Base-by-base conservation (phyloP, 345 rosid genomes). In the Kandelia obovata region DNA sequence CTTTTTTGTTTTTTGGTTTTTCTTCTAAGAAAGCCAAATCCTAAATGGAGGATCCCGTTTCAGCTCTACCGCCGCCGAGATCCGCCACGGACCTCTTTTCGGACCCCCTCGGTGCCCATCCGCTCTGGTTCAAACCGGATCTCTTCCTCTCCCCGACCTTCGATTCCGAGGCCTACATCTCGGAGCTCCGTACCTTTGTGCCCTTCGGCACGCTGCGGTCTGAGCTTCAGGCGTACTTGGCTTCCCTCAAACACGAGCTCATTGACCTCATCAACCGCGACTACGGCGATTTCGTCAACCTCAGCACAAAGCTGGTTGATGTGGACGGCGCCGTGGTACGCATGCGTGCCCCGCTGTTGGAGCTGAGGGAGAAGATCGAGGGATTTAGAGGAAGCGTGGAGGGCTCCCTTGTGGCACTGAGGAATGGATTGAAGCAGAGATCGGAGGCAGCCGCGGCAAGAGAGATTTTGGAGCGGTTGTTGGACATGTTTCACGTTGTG, bases 241-340 rank as follows among this genome's bases (percentile, higher is more conserved):
- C 98, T 43, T 90, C 98, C 70, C 97, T 96, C 55, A 92, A 92
- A 75, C 92, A 89, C 67, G 99, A 96, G 75, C 89, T 96, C 52
- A 86, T 96, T 62, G 99, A 96, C 74, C 92, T 96, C 70, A 92
- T 96, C 87, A 96, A 96, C 75, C 97, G 98, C 49, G 99, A 96
- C 78, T 96, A 92, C 69, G 81, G 90, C n/a, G 99, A 92, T 79
- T 92, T 92, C 70, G 99, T 96, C 52, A 96, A 89, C 73, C 78
- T 96, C 65, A 90, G 94, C 80, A 96, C 98, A 61, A 92, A 96
- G 85, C 97, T 96, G 58, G 98, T 96, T 13, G 97, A 96, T 55
- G 89, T 95, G 58, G 98, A 95, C 37, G 84, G 93, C 21, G 94
- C 94, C 58, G 96, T 92, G 4, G 87, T 90, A 7, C 92, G 97